Base-by-base conservation (phyloP, 176 grass and related monocot species). In the Triticum monococcum region DNA sequence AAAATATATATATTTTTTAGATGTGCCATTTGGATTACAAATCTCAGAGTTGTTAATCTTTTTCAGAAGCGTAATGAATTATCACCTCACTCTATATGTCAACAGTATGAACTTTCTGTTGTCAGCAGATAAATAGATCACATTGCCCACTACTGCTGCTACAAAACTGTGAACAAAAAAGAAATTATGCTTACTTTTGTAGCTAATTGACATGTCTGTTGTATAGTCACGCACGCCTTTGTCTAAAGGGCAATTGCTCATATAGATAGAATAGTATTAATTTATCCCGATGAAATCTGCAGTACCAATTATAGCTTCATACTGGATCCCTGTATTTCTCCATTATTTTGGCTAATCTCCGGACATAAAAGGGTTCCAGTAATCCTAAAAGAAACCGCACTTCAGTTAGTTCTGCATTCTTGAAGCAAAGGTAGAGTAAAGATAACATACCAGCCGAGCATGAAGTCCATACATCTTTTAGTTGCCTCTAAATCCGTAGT, bases 311-410 rank as follows among this genome's bases (percentile, higher is more conserved):
- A 92, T 14, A 59, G 59, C 7, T 85, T 88, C 32, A 28, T 78
- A 80, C 41, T 94, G 76, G 6, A 16, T 3, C 75, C 54, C 37
- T 31, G 81, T 90, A 18, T 30, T 82, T 82, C 65, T 80, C 89
- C 93, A 95, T 95, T 26, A 80, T 57, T 5, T 70, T 28, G 90
- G 84, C 26, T 92, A 95, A 43, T 88, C 81, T 64, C 93, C 91
- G 12, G 65, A 83, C 20, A 92, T 59, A 63, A 94, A 81, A 38
- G 10, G 92, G 89, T 33, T 89, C 46, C n/a, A 94, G 26, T 62
- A 86, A 38, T 69, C 92, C 92, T 94, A 70, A 17, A 72, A 82
- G 10, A 9, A 5, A 64, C 28, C 46, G 36, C 4, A 37, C 20
- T 10, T 37, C 33, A n/a, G 1, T 59, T 33, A 33, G 30, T 5